Evolutionary conservation across 1,284 basidiomycete species (phyloP), one percentile per base, ranked within the genome.

Genomic region (Naganishia cerealis): DNA sequence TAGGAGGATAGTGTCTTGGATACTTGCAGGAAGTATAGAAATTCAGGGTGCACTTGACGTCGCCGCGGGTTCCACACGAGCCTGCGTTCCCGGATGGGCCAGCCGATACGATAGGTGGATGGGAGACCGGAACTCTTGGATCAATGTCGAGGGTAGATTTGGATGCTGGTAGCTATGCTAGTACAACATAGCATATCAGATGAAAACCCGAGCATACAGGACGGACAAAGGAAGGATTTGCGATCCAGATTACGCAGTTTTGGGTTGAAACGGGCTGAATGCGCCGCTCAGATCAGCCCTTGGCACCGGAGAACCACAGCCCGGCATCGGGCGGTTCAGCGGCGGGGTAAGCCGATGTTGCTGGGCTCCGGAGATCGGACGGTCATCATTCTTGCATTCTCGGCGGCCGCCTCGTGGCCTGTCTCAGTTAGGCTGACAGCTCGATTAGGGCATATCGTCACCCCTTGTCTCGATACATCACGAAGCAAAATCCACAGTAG

Each of bases 241-340:
- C 46, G n/a, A 50, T 50, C 46, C n/a, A 50, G 46, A 50, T 50
- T 50, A 50, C 46, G 46, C n/a, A 50, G 46, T 21, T 15, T 24
- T 46, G 43, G 43, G 43, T 16, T 46, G 43, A 46, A 46, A 46
- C 18, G 43, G 43, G 43, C 43, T 18, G 12, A 18, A 46, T 42
- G 13, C 3, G 10, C 40, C 29, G 29, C 29, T 33, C 29, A 33
- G 29, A 42, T 42, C 40, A 42, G 40, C 10, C 1, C 40, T 42
- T 18, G 40, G 40, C 40, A 42, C 3, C 40, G 40, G 40, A 12
- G 40, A 18, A 3, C 40, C 40, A 42, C 3, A 42, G 40, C 8
- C 40, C 40, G 40, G 10, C 15, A 42, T 13, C 10, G 10, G 40
- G 40, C 3, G 29, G 29, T 33, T 33, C 2, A 33, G 29, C 29